Evolutionary conservation across 768 basidiomycete genomes (phyloP), one percentile per base, ranked within the genome.

Genomic region (Trametes cubensis): DNA sequence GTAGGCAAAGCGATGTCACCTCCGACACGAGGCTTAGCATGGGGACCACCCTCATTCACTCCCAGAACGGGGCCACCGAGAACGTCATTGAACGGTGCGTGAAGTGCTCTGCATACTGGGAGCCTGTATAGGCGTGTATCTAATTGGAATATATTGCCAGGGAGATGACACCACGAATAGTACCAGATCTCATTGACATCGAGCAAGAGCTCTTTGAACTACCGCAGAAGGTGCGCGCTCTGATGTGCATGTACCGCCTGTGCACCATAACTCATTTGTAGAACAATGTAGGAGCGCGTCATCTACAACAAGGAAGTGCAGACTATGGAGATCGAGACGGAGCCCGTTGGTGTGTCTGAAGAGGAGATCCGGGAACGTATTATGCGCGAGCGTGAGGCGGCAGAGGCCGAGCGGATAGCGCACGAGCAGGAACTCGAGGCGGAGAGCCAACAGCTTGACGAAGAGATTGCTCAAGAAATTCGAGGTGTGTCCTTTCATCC

Each of bases 181-280:
- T 86, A 45, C 83, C 84, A n/a, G 92, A 93, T 70, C 81, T 94
- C n/a, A 84, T 96, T 52, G 92, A 96, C 66, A 81, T 92, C 18
- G 91, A 94, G 65, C 88, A 93, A 69, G 95, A 97, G 70, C 77
- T 97, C 6, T 96, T 93, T 67, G 94, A 95, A 68, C 77, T 95
- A 13, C 94, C 94, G 2, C 86, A 89, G 69, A 93, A 90, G 79
- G 94, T 93, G n/a, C 26, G 69, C 59, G 3, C 25, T 10, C 14
- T n/a, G 8, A 7, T 46, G 23, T 17, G 14, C n/a, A 21, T n/a
- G 38, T 20, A 18, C 39, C 23, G 14, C 41, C 5, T 34, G 7
- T 34, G 30, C 30, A 67, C n/a, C 55, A 55, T 18, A 40, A 40
- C 42, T 45, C 59, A 21, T n/a, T 10, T 4, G 13, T 30, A 8